phyloP scores from a whole-genome alignment of 2,329 filamentous ascomycete genomes.

The Aureobasidium leucospermi region DNA sequence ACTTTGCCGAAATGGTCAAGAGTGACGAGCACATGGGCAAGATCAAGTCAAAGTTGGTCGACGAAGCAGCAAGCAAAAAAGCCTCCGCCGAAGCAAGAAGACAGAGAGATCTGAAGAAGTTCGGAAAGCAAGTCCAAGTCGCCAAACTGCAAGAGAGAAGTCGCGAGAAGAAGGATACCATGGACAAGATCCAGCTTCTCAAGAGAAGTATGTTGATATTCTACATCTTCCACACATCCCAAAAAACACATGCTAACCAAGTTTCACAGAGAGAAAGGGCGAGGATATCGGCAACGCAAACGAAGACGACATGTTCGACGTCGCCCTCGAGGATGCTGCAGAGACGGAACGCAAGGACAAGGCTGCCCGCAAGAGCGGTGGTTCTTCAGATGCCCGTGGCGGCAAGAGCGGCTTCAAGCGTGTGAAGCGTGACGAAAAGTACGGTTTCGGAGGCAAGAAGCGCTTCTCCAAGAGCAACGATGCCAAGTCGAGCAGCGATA shows the following conservation, averaged over 20 bases:
- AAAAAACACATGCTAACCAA: constrained; percentile 18
- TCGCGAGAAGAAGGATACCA: constrained; percentile 83
- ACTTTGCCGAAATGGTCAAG: constrained; percentile 99
- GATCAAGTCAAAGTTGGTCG: constrained; percentile 86
- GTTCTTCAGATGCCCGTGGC: constrained; percentile 18
- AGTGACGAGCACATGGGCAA: constrained; percentile 96
- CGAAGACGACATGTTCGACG: constrained; percentile 85
- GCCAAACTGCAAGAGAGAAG: constrained; percentile 91
- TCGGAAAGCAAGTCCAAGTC: constrained; percentile 95
- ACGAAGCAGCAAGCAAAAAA: constrained; percentile 88
- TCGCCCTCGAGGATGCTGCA: constrained; percentile 67
- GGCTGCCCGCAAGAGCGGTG: constrained; percentile 35
- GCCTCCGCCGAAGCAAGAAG: constrained; percentile 84
- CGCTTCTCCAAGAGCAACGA: constrained; percentile 84
- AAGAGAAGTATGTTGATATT: constrained; percentile 73
- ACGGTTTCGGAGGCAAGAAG: constrained; percentile 95
- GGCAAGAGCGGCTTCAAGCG: constrained; percentile 59
- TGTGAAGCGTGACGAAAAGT: constrained; percentile 90
- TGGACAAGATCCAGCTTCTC: constrained; percentile 90
- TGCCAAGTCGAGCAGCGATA: constrained; percentile 71
- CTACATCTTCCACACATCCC: not conserved
- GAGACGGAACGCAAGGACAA: constrained; percentile 40
- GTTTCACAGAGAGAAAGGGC: constrained; percentile 68
- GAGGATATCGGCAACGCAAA: constrained; percentile 57
- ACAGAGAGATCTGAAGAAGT: constrained; percentile 95